Base-by-base conservation (phyloP, 257 asterid genomes). In the Hygrophila difformis region DNA sequence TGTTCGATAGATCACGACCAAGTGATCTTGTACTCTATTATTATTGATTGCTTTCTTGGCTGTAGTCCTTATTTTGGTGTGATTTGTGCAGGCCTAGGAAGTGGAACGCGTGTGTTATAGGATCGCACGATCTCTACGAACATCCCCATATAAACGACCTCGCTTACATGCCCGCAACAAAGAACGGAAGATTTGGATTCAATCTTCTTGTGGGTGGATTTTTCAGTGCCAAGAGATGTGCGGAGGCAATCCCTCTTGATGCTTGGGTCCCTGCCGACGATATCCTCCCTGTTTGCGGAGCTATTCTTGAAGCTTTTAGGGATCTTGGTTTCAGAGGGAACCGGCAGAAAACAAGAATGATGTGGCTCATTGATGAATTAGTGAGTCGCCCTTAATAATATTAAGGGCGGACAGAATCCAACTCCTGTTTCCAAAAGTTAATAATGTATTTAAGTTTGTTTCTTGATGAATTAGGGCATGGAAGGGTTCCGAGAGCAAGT, bases 311-410 rank as follows among this genome's bases (percentile, higher is more conserved):
- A 57, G 45, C 96, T 29, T 89, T 64, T 63, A 69, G 97, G 62
- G 97, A 84, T 70, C 87, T 89, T 12, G 96, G 97, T 20, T 56
- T 63, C 0, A 73, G 97, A 69, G 93, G 96, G 51, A 89, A 89
- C 66, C 60, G 98, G 59, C 96, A 89, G 76, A 89, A 76, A 56
- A 72, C 88, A 18, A 79, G 98, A 73, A 85, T 89, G 98, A 89
- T 89, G 98, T 89, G 98, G 98, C 61, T 85, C 29, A 85, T 89
- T 20, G 98, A 89, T 65, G 98, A 89, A 72, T 94, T 89, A 29
- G 98, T 89, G 18, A 82, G 97, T 66, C 17, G 33, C 44, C 2
- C 15, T 35, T 12, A 6, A 29, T 44, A 2, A 7, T 24, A 24
- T 24, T 24, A 24, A 24, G 29, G 29, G 29, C 29, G 5, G n/a